Evolutionary conservation across 805 yeast species (phyloP).

Genomic region (Sugiyamaella mastotermitis): DNA sequence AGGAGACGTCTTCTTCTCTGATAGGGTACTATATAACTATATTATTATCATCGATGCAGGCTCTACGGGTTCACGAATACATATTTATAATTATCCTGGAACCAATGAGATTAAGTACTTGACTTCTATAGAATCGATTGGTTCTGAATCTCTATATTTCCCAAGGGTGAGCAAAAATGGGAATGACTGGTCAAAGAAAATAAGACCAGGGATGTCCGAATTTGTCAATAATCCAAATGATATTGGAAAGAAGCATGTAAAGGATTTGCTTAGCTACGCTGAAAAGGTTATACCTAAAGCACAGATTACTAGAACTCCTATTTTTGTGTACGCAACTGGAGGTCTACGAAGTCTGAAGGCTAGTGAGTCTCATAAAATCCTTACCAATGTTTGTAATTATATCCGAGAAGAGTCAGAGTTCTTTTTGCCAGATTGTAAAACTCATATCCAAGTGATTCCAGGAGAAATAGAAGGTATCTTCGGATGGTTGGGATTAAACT

Average conservation of each 20-base stretch:
- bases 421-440: constrained; percentile 49
- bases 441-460: constrained; percentile 79
- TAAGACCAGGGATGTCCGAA: constrained; percentile 76
- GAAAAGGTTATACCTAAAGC: constrained; percentile 59
- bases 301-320: constrained; percentile 64
- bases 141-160: constrained; percentile 6
- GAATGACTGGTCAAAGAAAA: constrained; percentile 60
- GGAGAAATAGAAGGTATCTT: constrained; percentile 93
- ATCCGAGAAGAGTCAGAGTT: constrained; percentile 54
- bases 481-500: constrained; percentile 93
- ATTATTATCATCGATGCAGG: constrained; percentile 83
- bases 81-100: constrained; percentile 51
- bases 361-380: constrained; percentile 44
- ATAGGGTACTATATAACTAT: constrained; percentile 17
- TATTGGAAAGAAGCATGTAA: constrained; percentile 68
- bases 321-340: constrained; percentile 88
- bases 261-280: constrained; percentile 62
- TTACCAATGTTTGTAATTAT: constrained; percentile 54
- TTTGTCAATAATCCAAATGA: constrained; percentile 47
- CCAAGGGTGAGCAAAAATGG: constrained; percentile 19
- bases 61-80: constrained; percentile 83
- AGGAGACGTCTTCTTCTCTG: constrained; percentile 1
- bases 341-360: constrained; percentile 80
- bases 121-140: constrained; percentile 8
- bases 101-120: constrained; percentile 16